Base-by-base conservation (phyloP, 768 basidiomycete species). In the Pisolithus sp. region DNA sequence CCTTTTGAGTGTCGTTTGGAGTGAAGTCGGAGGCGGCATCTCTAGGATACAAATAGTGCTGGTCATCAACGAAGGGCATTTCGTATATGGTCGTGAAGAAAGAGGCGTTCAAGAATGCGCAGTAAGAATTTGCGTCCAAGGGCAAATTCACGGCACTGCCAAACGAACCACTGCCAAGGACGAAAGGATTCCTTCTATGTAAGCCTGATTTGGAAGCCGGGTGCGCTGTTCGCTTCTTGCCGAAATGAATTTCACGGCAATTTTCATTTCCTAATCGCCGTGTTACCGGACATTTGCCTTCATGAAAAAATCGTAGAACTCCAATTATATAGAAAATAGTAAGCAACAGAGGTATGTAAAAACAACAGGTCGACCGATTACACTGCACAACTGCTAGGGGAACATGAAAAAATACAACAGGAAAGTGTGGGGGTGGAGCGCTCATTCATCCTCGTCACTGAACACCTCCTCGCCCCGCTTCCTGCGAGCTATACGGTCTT, bases 401-500 rank as follows among this genome's bases (percentile, higher is more conserved):
- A 13, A 54, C 51, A 55, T 38, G 23, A 42, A 48, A 47, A 48
- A 34, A 43, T 54, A 53, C 40, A 53, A 30, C 38, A 24, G 6
- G 21, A 12, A 21, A 40, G 39, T 18, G 39, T 24, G 41, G 20
- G 10, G 9, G 41, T 13, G 31, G 28, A 6, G 3, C 31, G 47
- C 53, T 72, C 63, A 77, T 51, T 75, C 73, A 60, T 88, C 85
- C 58, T 85, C 85, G 49, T 77, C 79, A 61, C 43, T 45, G 43
- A 45, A 45, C 24, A 81, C 68, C 26, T 91, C 89, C 73, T 89
- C 86, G 61, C 90, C 92, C 57, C 81, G 78, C 80, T 94, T 94
- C 68, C 82, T 85, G 70, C 86, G 76, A 59, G 87, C 90, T 70
- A 95, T 89, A 52, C 94, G 89, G 57, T 93, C 93, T 84, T 97